A percentile compares a stretch with the other conserved stretches of the same genome.
phyloP scores from a whole-genome alignment of 2,329 filamentous ascomycete genomes.

The Davidsoniella eucalypti region DNA sequence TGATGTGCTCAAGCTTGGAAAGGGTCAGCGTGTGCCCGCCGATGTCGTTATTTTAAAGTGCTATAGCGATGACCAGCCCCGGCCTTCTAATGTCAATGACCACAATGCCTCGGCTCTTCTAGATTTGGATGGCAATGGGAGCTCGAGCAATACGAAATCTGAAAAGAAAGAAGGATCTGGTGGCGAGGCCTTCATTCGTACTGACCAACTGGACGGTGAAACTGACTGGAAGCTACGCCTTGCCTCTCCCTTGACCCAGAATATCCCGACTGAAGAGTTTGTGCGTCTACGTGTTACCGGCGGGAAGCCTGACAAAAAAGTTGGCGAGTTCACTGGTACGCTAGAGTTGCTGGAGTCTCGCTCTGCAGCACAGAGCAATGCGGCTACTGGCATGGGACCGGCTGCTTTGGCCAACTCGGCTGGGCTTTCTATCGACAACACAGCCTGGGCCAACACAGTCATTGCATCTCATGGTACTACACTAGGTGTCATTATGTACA shows the following conservation, averaged over 20 bases:
- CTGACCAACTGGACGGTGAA: constrained; percentile 92
- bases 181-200: constrained; percentile 91
- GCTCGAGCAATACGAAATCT: constrained; percentile 20
- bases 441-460: constrained; percentile 95
- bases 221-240: constrained; percentile 96
- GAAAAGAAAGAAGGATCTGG: constrained; percentile 17
- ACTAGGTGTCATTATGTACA: constrained; percentile 83
- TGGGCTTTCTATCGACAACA: constrained; percentile 85
- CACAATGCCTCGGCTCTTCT: constrained; percentile 18
- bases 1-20: constrained; percentile 82
- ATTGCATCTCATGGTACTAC: constrained; percentile 85
- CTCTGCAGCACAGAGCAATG: constrained; percentile 28
- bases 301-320: constrained; percentile 79
- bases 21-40: constrained; percentile 84
- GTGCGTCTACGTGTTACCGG: constrained; percentile 55
- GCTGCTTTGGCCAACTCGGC: constrained; percentile 34
- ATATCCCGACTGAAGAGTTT: constrained; percentile 56
- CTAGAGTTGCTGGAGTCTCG: constrained; percentile 52
- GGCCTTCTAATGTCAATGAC: constrained; percentile 32
- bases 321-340: constrained; percentile 90
- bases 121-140: constrained; percentile 17
- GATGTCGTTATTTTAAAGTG: constrained; percentile 90
- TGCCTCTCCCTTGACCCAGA: constrained; percentile 72
- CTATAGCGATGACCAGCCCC: constrained; percentile 20
- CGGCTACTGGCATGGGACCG: constrained; percentile 13